Base-by-base conservation (phyloP, 306 rosid genomes). In the Cicer chorassanicum region DNA sequence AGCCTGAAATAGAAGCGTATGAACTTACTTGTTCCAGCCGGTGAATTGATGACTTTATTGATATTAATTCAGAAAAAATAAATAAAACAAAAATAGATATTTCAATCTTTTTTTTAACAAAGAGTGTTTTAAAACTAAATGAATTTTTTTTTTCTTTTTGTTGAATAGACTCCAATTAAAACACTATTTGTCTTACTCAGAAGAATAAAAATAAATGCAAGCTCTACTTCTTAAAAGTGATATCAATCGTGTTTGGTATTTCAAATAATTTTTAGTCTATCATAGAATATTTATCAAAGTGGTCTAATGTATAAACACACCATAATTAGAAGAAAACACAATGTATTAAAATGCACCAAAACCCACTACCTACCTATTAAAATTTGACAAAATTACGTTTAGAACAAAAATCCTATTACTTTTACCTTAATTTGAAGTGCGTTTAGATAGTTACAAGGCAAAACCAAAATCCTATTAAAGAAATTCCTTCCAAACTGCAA, bases 401-500 rank as follows among this genome's bases (percentile, higher is more conserved):
- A 41, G 70, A 16, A 50, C 70, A 16, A 24, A 24, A 24, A 24
- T 24, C 29, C 29, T 24, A 24, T 24, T 24, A 24, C 29, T 24
- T 24, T 24, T 0, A 24, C 29, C 29, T 24, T 24, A 24, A 24
- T 40, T 40, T 42, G 68, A 64, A 64, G 69, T 65, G 53, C 53
- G 50, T 11, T 65, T 18, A 43, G 54, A 44, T 43, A 43, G 53
- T 65, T 65, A 42, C 39, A 65, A 42, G 54, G 53, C 39, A 65
- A 65, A 19, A 12, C 55, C 39, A 43, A 65, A 7, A 65, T 19
- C 9, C 15, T 11, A 65, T 76, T 44, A 61, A 36, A 54, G 75
- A 41, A 63, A 72, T 38, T 71, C 40, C 6, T 63, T 63, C 14
- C 9, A 29, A 49, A 24, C 6, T 8, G 82, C 51, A 64, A 41